A percentile compares a stretch with the other conserved stretches of the same genome.
phyloP scores from a whole-genome alignment of 2,329 filamentous ascomycete species.

The Paraconiothyrium sp. region DNA sequence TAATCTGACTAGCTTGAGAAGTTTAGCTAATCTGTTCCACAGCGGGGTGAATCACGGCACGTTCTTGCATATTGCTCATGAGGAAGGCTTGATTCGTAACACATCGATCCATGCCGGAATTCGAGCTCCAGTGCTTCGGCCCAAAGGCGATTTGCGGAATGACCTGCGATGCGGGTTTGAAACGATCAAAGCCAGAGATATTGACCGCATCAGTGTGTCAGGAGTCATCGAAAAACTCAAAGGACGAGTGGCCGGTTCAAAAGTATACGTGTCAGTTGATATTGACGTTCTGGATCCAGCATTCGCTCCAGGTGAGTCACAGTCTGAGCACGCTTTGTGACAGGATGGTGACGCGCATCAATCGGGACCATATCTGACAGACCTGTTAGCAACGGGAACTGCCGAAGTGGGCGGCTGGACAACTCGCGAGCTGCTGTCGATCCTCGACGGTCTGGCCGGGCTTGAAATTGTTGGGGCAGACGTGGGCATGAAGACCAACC shows the following conservation, averaged over 20 bases:
- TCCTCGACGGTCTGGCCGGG: slow-evolving; percentile 67
- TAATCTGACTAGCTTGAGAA: too few relatives aligned
- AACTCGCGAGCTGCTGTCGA: slow-evolving; percentile 66
- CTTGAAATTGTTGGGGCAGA: slow-evolving; percentile 68
- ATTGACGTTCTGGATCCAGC: slow-evolving; percentile 67
- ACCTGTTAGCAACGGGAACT: slow-evolving; percentile 63
- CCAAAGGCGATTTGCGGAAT: slow-evolving; percentile 63
- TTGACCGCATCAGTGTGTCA: slow-evolving; percentile 59
- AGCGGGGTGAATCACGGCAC: slow-evolving; percentile 68
- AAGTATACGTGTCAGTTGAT: slow-evolving; percentile 66
- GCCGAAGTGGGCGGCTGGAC: slow-evolving; percentile 70
- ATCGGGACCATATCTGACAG: slow-evolving; percentile 1
- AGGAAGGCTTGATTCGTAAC: slow-evolving; percentile 68
- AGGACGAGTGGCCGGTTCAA: slow-evolving; percentile 60
- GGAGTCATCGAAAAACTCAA: slow-evolving; percentile 61
- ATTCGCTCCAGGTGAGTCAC: slow-evolving; percentile 59
- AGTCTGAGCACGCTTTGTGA: not conserved
- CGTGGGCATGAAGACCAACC: slow-evolving; percentile 52
- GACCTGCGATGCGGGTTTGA: slow-evolving; percentile 68
- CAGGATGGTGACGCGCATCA: not conserved
- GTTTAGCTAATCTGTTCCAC: slow-evolving; percentile 16
- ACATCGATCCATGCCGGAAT: slow-evolving; percentile 71
- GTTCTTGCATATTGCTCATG: slow-evolving; percentile 69
- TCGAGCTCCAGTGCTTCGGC: slow-evolving; percentile 62
- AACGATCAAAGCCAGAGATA: slow-evolving; percentile 64